Evolutionary conservation across 208 protist species (phyloP).

Genomic region (Trypanosoma theileri): DNA sequence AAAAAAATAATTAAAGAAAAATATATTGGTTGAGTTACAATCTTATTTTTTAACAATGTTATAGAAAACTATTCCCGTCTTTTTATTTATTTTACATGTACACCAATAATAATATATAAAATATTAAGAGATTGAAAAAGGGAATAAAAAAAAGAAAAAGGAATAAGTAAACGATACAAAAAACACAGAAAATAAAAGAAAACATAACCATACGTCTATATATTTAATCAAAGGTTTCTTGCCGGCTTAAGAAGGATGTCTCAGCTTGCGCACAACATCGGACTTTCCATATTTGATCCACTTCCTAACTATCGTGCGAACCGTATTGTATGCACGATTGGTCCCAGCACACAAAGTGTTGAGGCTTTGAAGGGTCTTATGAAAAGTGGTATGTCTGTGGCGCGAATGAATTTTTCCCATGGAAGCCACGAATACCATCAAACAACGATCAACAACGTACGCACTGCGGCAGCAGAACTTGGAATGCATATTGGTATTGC

Average conservation of each 20-base stretch:
- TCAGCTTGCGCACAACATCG: conserved; percentile 86
- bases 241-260: conserved; percentile 45
- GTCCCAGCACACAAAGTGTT: conserved; percentile 93
- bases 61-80: too few species aligned
- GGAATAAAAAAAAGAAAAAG: too few species aligned
- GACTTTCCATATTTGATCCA: conserved; percentile 88
- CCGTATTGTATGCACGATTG: conserved; percentile 97
- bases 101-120: too few species aligned
- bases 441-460: conserved; percentile 93
- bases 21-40: too few species aligned
- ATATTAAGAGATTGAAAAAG: too few species aligned
- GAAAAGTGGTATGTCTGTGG: conserved; percentile 96
- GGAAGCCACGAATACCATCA: conserved; percentile 96
- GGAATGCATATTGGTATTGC: conserved; percentile 92
- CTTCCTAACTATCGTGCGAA: conserved; percentile 79
- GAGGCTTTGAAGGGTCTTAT: conserved; percentile 93
- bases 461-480: conserved; percentile 84
- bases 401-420: conserved; percentile 98
- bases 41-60: too few species aligned
- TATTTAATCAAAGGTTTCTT: conserved; percentile 10
- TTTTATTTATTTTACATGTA: too few species aligned
- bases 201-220: not conserved
- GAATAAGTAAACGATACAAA: not conserved
- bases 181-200: conserved; percentile 10
- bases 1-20: too few species aligned